phyloP scores from a whole-genome alignment of 495 filamentous ascomycete species.

The Aspergillus egyptiacus region DNA sequence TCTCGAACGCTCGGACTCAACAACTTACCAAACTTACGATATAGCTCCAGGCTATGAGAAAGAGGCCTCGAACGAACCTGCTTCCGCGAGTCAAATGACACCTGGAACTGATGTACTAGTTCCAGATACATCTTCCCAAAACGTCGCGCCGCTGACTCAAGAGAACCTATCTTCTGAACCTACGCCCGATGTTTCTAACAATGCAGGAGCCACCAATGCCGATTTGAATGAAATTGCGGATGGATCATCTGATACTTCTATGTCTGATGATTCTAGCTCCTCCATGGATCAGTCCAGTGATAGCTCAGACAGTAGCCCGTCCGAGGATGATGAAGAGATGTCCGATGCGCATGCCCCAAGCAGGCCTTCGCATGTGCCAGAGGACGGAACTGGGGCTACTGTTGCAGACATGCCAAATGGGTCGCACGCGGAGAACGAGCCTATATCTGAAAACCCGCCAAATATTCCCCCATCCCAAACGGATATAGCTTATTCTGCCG shows the following conservation, averaged over 20 bases:
- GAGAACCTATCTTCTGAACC: background rate
- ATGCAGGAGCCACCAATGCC: background rate
- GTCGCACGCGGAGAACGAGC: background rate
- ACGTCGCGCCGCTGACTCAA: background rate
- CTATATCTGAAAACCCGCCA: conserved; percentile 6
- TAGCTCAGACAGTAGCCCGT: conserved; percentile 17
- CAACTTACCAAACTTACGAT: conserved; percentile 1
- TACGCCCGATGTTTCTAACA: background rate
- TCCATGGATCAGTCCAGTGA: conserved; percentile 41
- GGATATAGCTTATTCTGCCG: conserved; percentile 6
- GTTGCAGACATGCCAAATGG: background rate
- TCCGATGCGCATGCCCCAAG: conserved; percentile 3
- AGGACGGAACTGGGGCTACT: background rate
- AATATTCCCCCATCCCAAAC: conserved; percentile 1
- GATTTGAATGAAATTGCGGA: background rate
- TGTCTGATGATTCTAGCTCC: conserved; percentile 31
- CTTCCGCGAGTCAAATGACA: background rate
- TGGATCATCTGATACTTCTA: conserved; percentile 13
- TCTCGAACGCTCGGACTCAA: background rate
- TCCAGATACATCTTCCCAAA: background rate
- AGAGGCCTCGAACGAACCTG: background rate
- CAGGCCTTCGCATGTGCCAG: background rate
- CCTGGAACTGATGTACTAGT: background rate
- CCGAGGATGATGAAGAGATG: conserved; percentile 19
- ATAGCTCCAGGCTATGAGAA: conserved; percentile 3